A percentile compares a stretch with the other conserved stretches of the same genome.
phyloP scores from a whole-genome alignment of 371 early-diverging fungal species.

The Amoeboaphelidium occidentale region DNA sequence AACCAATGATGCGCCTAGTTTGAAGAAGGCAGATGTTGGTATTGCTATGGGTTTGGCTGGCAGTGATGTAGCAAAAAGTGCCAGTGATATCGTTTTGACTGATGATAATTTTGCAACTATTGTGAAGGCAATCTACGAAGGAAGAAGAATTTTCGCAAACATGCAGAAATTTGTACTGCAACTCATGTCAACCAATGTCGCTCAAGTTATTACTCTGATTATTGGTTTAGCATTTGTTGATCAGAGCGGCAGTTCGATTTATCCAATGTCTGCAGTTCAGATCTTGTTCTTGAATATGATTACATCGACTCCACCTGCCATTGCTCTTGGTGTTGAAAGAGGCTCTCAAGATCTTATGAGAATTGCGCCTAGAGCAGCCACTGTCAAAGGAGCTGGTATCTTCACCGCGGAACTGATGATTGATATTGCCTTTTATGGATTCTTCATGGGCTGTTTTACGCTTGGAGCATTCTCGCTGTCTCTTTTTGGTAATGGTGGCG shows the following conservation, averaged over 20 bases:
- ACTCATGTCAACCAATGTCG: constrained; percentile 6
- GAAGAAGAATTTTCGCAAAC: constrained; percentile 7
- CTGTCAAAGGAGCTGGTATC: constrained; percentile 15
- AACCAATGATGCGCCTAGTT: constrained; percentile 8
- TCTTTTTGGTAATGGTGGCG: background rate
- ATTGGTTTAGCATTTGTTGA: constrained; percentile 42
- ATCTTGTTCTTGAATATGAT: constrained; percentile 20
- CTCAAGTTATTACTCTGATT: constrained; percentile 35
- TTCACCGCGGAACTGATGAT: constrained; percentile 31
- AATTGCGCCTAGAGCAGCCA: background rate
- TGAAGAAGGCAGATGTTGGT: constrained; percentile 9
- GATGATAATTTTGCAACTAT: constrained; percentile 10
- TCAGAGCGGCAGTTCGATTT: constrained; percentile 25
- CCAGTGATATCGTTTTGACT: constrained; percentile 5
- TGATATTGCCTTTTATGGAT: constrained; percentile 22
- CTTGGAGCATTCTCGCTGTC: background rate
- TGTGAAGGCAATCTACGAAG: constrained; percentile 6
- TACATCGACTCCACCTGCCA: constrained; percentile 29
- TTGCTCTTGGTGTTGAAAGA: constrained; percentile 27
- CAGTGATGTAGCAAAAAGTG: constrained; percentile 5
- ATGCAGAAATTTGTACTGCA: constrained; percentile 6
- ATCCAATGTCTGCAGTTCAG: constrained; percentile 47
- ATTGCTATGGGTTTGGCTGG: constrained; percentile 8
- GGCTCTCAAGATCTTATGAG: background rate
- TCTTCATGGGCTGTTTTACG: constrained; percentile 7